Conservation (phyloP, 257 asterid genomes). For the Capsicum baccatum region DNA sequence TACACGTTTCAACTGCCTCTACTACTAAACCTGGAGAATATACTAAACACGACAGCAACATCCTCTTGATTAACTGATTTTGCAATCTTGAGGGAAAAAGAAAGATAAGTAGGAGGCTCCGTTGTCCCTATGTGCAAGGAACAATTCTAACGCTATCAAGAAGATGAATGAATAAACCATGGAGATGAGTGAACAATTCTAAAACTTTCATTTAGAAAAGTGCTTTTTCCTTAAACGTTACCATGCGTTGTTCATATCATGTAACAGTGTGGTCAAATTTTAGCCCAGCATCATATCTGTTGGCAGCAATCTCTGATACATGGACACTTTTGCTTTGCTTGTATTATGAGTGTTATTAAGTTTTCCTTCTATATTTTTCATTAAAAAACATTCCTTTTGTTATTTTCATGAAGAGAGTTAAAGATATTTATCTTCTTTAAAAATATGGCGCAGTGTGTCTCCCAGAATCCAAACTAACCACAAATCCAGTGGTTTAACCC, state of each 20-base stretch:
- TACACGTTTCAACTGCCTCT: conserved; percentile 20
- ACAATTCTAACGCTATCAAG: not conserved
- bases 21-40: conserved; percentile 7
- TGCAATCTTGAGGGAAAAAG: not conserved
- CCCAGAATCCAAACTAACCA: conserved; percentile 13
- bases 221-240: not conserved
- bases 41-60: not conserved
- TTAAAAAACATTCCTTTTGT: not conserved
- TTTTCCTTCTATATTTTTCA: not conserved
- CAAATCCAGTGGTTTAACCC: not conserved
- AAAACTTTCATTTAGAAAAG: not conserved
- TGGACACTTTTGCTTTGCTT: not conserved
- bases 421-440: not conserved
- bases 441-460: not conserved
- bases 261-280: not conserved
- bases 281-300: not conserved
- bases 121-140: not conserved
- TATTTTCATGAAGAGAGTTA: not conserved
- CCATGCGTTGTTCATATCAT: not conserved
- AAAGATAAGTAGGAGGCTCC: not conserved
- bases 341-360: not conserved
- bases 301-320: conserved; percentile 8
- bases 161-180: not conserved
- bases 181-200: not conserved
- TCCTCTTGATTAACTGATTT: not conserved